phyloP scores from a whole-genome alignment of 2,329 filamentous ascomycete species.

The Scytalidium sp. region DNA sequence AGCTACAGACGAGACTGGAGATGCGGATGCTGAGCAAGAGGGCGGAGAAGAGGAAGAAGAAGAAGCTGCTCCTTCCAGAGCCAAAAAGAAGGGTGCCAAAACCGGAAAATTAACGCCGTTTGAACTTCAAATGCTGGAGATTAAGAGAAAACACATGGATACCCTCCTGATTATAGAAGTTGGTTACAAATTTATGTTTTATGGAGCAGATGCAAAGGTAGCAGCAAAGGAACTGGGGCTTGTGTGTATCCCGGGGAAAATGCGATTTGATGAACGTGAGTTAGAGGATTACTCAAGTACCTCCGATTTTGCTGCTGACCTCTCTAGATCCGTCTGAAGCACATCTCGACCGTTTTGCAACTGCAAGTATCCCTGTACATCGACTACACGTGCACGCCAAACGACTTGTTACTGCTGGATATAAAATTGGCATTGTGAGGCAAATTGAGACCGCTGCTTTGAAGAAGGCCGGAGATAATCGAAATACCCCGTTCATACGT shows the following conservation, averaged over 20 bases:
- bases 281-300: too few relatives aligned
- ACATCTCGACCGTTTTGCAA: conserved; percentile 87
- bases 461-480: conserved; percentile 93
- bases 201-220: conserved; percentile 87
- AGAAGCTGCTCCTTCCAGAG: conserved; percentile 42
- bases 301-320: conserved; percentile 16
- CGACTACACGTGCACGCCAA: conserved; percentile 92
- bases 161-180: conserved; percentile 91
- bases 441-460: conserved; percentile 94
- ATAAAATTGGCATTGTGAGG: conserved; percentile 93
- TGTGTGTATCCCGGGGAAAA: conserved; percentile 93
- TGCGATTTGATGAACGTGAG: conserved; percentile 85
- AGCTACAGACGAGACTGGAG: conserved; percentile 50
- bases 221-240: conserved; percentile 91
- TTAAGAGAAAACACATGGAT: conserved; percentile 88
- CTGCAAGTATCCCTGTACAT: conserved; percentile 92
- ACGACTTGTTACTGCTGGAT: conserved; percentile 82
- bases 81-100: conserved; percentile 69
- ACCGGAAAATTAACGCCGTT: conserved; percentile 85
- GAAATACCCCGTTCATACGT: conserved; percentile 85
- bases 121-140: conserved; percentile 89
- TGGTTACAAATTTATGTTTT: conserved; percentile 97
- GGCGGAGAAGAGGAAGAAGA: conserved; percentile 57
- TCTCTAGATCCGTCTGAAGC: conserved; percentile 76
- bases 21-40: conserved; percentile 51